Conservation (phyloP, 768 basidiomycete genomes). For the Termitomyces heimii region DNA sequence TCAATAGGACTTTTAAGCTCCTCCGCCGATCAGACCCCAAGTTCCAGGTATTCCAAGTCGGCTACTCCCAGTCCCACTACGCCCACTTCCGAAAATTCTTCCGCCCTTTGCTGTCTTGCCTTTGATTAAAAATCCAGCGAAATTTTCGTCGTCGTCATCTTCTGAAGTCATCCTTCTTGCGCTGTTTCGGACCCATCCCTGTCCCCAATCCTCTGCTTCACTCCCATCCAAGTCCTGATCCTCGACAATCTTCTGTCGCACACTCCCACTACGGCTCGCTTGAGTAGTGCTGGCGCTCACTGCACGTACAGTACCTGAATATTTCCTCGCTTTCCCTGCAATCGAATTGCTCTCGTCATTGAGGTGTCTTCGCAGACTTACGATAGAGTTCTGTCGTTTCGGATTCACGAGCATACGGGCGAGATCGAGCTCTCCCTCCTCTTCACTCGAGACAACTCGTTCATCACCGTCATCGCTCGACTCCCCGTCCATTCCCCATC, state of each 20-base stretch:
- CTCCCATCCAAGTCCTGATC: conserved; percentile 20
- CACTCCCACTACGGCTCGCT: conserved; percentile 4
- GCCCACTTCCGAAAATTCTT: conserved; percentile 16
- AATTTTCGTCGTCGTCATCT: conserved; percentile 22
- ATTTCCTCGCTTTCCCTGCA: conserved; percentile 12
- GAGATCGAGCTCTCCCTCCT: conserved; percentile 53
- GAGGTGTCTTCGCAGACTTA: conserved; percentile 63
- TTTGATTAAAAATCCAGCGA: conserved; percentile 16
- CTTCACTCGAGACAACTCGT: conserved; percentile 20
- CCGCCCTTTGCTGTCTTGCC: conserved; percentile 3
- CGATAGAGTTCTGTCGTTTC: conserved; percentile 69
- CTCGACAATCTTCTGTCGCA: conserved; percentile 13
- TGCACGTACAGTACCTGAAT: conserved; percentile 10
- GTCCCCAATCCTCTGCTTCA: conserved; percentile 20
- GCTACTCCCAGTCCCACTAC: conserved; percentile 16
- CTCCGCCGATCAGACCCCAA: conserved; percentile 10
- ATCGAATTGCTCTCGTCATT: conserved; percentile 8
- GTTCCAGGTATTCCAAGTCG: conserved; percentile 16
- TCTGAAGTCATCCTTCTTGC: conserved; percentile 14
- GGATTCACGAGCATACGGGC: conserved; percentile 64
- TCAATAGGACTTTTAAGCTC: conserved; percentile 1
- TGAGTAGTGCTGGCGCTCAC: conserved; percentile 6
- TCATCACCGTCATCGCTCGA: conserved; percentile 38
- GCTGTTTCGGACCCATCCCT: conserved; percentile 18
- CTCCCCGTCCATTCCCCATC: conserved; percentile 21